Conservation (phyloP, 805 yeast species). For the Saccharomycopsis lassenensis region DNA sequence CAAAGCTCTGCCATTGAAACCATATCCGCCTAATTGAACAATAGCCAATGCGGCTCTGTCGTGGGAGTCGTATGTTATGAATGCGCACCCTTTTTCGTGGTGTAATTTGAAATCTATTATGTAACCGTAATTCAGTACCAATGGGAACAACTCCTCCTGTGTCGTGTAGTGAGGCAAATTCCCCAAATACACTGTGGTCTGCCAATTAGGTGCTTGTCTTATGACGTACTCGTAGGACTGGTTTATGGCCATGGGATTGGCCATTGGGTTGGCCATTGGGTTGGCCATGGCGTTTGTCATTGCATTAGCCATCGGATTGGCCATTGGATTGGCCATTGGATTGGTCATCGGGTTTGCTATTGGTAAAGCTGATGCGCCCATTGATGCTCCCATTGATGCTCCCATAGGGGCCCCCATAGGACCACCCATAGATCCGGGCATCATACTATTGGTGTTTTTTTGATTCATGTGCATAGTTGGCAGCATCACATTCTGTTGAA, state of each 20-base stretch:
- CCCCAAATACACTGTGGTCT: conserved; percentile 79
- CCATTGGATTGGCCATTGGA: conserved; percentile 18
- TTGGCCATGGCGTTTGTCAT: conserved; percentile 3
- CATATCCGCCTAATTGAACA: conserved; percentile 55
- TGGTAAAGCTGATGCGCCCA: conserved; percentile 10
- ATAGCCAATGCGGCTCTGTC: conserved; percentile 86
- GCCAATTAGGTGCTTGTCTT: conserved; percentile 74
- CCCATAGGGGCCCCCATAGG: too few relatives aligned
- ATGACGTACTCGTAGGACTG: conserved; percentile 60
- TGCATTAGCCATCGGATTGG: neutral
- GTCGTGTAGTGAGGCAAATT: conserved; percentile 70
- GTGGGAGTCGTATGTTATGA: conserved; percentile 77
- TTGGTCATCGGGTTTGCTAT: conserved; percentile 15
- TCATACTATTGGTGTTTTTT: conserved; percentile 16
- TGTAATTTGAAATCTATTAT: conserved; percentile 72
- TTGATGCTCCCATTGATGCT: conserved; percentile 7
- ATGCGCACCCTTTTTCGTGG: conserved; percentile 80
- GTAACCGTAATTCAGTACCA: conserved; percentile 70
- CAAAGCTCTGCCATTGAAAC: conserved; percentile 63
- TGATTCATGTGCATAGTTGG: neutral
- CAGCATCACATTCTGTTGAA: too few relatives aligned
- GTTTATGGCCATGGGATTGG: conserved; percentile 18
- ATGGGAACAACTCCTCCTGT: conserved; percentile 61
- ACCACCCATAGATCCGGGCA: too few relatives aligned
- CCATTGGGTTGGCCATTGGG: conserved; percentile 1